Base-by-base conservation (phyloP, 257 asterid genomes). In the Mentha longifolia region DNA sequence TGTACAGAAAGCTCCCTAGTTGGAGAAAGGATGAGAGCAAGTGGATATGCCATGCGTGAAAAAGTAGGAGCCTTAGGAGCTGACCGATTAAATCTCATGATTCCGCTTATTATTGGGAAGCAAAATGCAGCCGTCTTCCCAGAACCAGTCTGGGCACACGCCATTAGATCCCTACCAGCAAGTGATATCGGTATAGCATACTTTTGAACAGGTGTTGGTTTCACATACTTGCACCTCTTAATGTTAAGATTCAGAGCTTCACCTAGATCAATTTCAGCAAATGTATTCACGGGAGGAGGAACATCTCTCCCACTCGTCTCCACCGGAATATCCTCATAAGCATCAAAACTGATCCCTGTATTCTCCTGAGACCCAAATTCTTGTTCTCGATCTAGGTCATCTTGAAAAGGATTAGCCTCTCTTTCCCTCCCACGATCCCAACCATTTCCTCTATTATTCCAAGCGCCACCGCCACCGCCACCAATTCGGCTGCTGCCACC, bases 21-120 rank as follows among this genome's bases (percentile, higher is more conserved):
- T 6, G 89, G 89, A 45, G 92, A 77, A 68, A 84, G 92, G 64
- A 86, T 86, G 73, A 86, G 92, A 60, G 92, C 92, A 41, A 86
- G 80, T 0, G 86, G 89, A 71, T 55, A 86, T 0, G 86, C 87
- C 66, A 55, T 79, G 41, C 83, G 89, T 0, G 84, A 80, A 50
- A 61, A 13, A 20, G 72, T 74, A 20, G 80, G 76, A 5, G 67
- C 67, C 30, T 81, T 67, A 28, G 54, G 72, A 30, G 66, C 69
- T 37, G 75, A 68, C 5, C 60, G 79, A 43, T 74, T 16, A 52
- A 68, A 43, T 69, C 28, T 80, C 77, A 80, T 75, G 59, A 83
- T 80, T 25, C 85, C 81, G 74, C 85, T 80, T 16, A 83, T 80
- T 45, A 83, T 80, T 9, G 87, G 87, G 78, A 80, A 83, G 70